Base-by-base conservation (phyloP, 2,329 filamentous ascomycete species). In the Exophiala viscosa region DNA sequence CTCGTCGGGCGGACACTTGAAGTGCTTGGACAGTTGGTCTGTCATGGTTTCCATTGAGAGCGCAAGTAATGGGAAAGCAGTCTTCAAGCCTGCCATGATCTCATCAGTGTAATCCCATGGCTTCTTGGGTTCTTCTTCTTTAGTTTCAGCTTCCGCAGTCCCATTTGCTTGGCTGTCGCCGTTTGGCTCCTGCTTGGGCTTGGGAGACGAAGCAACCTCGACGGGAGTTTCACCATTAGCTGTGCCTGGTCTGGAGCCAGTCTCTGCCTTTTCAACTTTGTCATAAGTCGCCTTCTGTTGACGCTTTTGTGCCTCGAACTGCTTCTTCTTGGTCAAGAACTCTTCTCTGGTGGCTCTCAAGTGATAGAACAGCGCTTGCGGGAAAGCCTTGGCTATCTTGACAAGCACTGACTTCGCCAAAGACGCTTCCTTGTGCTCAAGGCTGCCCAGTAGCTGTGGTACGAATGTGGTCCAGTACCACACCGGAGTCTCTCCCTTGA, bases 401-500 rank as follows among this genome's bases (percentile, higher is more conserved):
- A 90, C 81, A 14, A 99, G 79, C 45, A 99, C 89, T 45, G 83
- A 82, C 67, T 93, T 87, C 40, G 92, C 88, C 43, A 95, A 86
- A 3, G 85, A 84, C 10, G 90, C 92, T 70, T 99, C 95, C 63
- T 92, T 91, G 66, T 96, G 86, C 2, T 88, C 89, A 45, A 99
- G 78, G 47, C 92, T 93, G 39, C 90, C 92, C 31, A 99, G 82
- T 38, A 99, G 80, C 70, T 99, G 93, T 14, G 93, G 93, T 59
- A 99, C 97, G 69, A 95, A 99, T 0, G 92, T 97, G 62, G 97
- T 96, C 93, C 93, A 99, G 73, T 97, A 99, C 93, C 93, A 99
- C 10, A 95, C 90, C 0, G 91, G 90, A 2, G 90, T 95, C 63
- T 99, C 95, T 46, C 93, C 93, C 76, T 97, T 96, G 75, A 93